These are phyloP conservation scores for Coemansia sp. DNA, from an alignment of 192 early-diverging fungal species.

Conservation along the genomic window DNA sequence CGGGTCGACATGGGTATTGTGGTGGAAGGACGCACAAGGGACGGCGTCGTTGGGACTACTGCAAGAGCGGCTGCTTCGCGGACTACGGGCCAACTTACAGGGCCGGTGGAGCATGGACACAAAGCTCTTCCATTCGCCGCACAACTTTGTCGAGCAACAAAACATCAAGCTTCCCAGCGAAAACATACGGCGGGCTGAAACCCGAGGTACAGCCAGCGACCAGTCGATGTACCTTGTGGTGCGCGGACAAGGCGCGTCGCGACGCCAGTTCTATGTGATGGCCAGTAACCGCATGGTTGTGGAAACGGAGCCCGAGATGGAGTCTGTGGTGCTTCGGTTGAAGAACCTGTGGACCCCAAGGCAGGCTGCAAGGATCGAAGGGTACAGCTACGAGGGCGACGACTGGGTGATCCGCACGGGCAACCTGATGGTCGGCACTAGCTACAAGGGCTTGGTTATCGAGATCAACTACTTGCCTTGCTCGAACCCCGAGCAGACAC, in stretches of 20 bases:
- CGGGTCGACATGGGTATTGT: slow-evolving; percentile 52
- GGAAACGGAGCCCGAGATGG: slow-evolving; percentile 54
- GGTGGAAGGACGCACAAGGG: slow-evolving; percentile 57
- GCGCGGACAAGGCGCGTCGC: slow-evolving; percentile 36
- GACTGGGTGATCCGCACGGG: slow-evolving; percentile 54
- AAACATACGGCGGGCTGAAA: neutral
- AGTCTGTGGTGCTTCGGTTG: slow-evolving; percentile 43
- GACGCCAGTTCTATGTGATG: slow-evolving; percentile 52
- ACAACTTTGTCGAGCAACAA: slow-evolving; percentile 46
- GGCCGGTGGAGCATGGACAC: slow-evolving; percentile 57
- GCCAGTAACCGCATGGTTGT: slow-evolving; percentile 56
- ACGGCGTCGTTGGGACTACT: slow-evolving; percentile 49
- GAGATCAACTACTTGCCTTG: slow-evolving; percentile 57
- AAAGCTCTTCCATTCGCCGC: slow-evolving; percentile 41
- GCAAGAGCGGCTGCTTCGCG: slow-evolving; percentile 50
- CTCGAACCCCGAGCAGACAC: slow-evolving; percentile 45
- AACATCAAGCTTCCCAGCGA: slow-evolving; percentile 29
- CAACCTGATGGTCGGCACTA: slow-evolving; percentile 53
- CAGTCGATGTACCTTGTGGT: slow-evolving; percentile 51
- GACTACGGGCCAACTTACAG: slow-evolving; percentile 44
- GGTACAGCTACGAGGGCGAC: slow-evolving; percentile 53
- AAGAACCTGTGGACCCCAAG: slow-evolving; percentile 54
- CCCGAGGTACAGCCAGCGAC: slow-evolving; percentile 43
- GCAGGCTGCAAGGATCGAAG: slow-evolving; percentile 52
- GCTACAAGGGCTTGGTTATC: slow-evolving; percentile 55